Evolutionary conservation across 106 monocot species (phyloP), one percentile per base, ranked within the genome.

Genomic region (Allium sativum): DNA sequence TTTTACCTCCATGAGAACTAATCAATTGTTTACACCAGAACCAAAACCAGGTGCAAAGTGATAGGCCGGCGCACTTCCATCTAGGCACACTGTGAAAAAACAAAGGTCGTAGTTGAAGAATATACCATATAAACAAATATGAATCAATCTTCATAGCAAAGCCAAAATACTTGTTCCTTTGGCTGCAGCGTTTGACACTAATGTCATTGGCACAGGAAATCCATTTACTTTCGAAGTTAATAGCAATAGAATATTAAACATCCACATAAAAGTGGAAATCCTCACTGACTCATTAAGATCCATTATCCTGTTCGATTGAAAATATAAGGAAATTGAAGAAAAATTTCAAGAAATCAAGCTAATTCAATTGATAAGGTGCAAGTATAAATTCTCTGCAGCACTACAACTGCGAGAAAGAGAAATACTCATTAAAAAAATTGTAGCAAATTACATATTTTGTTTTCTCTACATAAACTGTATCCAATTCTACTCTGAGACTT

Each of bases 1-100:
- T 3, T 51, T 52, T 31, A 64, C 72, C 72, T 72, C 72, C 72
- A 72, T 72, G 64, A 64, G 72, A 72, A 72, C 72, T 46, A 72
- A 40, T 64, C 72, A 72, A 15, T 65, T 72, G 65, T 72, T 72
- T 20, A 48, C 64, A 40, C 72, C 72, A 18, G 72, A 72, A 40
- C 72, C 72, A 65, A 65, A 72, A 14, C 72, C 72, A 0, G 72
- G 72, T 42, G 72, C 55, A 64, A 72, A 64, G 58, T 72, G 64
- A 50, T 72, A 72, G 64, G 56, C 64, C 21, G 72, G 64, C 18
- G 72, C 54, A 43, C 72, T 72, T 65, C 72, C 72, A 72, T 72
- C 72, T 41, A 72, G 57, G 57, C 72, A 72, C 10, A 72, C 72
- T 72, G 72, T 57, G 8, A 59, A 59, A 58, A 10, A 17, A n/a